Conservation (phyloP, 495 filamentous ascomycete species). For the Aspergillus cristatus region DNA sequence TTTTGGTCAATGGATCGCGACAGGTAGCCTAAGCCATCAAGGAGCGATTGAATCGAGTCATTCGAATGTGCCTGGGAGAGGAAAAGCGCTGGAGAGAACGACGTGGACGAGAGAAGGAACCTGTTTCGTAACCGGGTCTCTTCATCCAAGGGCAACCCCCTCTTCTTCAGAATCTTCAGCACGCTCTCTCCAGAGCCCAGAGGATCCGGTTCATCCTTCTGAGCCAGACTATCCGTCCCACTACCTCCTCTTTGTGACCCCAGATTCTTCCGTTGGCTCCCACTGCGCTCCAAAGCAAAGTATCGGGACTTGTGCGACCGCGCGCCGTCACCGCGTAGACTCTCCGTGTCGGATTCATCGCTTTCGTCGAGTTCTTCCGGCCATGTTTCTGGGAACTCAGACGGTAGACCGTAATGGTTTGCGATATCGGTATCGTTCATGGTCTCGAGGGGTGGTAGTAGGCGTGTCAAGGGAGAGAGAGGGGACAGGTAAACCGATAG, state of each 20-base stretch:
- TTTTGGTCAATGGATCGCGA: conserved; percentile 93
- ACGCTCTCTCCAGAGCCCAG: conserved; percentile 75
- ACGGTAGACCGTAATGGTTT: conserved; percentile 80
- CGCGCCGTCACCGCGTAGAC: conserved; percentile 34
- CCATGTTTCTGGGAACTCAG: conserved; percentile 76
- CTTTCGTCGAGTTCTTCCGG: conserved; percentile 68
- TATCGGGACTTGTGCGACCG: conserved; percentile 68
- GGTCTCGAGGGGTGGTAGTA: conserved; percentile 3
- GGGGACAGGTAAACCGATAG: conserved; percentile 3
- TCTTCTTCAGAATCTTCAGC: conserved; percentile 63
- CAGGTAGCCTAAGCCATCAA: conserved; percentile 71
- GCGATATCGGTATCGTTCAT: conserved; percentile 68
- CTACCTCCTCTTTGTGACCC: conserved; percentile 60
- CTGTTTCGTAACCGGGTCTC: conserved; percentile 75
- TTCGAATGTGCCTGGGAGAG: conserved; percentile 82
- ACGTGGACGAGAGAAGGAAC: conserved; percentile 89
- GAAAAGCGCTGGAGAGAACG: conserved; percentile 86
- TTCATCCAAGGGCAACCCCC: conserved; percentile 76
- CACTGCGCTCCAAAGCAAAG: conserved; percentile 67
- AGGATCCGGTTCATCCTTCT: conserved; percentile 86
- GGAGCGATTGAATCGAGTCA: conserved; percentile 68
- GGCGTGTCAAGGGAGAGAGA: conserved; percentile 1
- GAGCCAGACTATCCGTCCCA: conserved; percentile 64
- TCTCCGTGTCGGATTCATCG: conserved; percentile 60
- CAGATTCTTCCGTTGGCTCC: conserved; percentile 56